Conservation (phyloP, 2,329 filamentous ascomycete genomes). For the Pseudomassariella vexata region DNA sequence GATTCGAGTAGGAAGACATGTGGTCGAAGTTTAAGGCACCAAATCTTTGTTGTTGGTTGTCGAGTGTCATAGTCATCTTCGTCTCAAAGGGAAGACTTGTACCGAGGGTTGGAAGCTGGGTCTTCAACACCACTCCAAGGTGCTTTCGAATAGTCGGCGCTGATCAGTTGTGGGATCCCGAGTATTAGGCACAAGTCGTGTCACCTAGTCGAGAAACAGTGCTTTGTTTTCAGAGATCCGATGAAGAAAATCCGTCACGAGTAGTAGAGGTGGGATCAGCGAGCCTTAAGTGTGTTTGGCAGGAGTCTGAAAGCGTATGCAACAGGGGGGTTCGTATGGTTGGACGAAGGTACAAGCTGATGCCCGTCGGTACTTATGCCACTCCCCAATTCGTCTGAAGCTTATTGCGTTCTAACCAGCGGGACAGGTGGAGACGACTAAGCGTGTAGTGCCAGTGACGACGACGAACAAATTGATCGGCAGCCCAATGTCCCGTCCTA, state of each 20-base stretch:
- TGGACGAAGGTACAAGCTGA: conserved; percentile 28
- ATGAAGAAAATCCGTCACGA: conserved; percentile 31
- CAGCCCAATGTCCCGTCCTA: conserved; percentile 45
- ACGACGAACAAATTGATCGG: conserved; percentile 49
- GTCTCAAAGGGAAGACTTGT: conserved; percentile 13
- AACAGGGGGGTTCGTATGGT: conserved; percentile 27
- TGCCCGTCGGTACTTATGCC: conserved; percentile 30
- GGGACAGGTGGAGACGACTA: conserved; percentile 33
- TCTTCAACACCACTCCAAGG: too few species aligned
- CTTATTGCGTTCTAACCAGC: conserved; percentile 36
- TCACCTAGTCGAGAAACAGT: conserved; percentile 26
- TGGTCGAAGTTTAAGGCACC: conserved; percentile 74
- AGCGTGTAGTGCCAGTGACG: conserved; percentile 35
- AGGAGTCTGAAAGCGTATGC: conserved; percentile 29
- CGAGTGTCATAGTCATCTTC: conserved; percentile 93
- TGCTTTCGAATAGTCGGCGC: conserved; percentile 23
- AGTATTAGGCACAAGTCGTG: conserved; percentile 38
- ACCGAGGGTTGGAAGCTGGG: too few species aligned
- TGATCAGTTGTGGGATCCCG: conserved; percentile 49
- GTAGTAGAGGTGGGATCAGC: conserved; percentile 47
- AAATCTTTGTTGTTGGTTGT: conserved; percentile 81
- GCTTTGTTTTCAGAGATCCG: conserved; percentile 25
- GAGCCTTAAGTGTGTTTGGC: conserved; percentile 50
- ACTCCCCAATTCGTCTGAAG: conserved; percentile 33
- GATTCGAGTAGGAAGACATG: conserved; percentile 62